Evolutionary conservation across 768 basidiomycete species (phyloP), one percentile per base, ranked within the genome.

Genomic region (Auricularia auricula-judae): DNA sequence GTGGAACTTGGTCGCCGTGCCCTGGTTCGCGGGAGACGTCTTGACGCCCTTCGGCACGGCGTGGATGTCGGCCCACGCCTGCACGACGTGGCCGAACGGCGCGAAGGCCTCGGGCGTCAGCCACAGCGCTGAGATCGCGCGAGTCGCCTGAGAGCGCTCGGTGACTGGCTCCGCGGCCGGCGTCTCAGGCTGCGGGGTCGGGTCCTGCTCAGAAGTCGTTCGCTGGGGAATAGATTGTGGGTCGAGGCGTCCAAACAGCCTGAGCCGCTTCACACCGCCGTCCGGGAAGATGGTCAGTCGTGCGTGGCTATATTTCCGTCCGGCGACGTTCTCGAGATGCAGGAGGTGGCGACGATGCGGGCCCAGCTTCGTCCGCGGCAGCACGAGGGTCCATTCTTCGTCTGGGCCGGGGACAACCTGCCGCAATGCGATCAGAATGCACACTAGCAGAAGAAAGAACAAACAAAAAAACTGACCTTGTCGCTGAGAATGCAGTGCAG

Each of bases 191-290:
- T 8, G 16, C 1, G 8, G 23, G 8, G 18, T 18, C 23, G 7
- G 53, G 8, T 18, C 54, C 54, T 21, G 54, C 54, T 29, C 29
- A 29, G 29, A 29, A 29, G 29, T 29, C 29, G 29, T 29, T 29
- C 29, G 29, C 29, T 29, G 29, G 3, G 29, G 29, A 29, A 29
- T 2, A 29, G 29, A 29, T 29, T 29, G 70, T 72, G 54, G 79
- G 80, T 60, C 84, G 11, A 59, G 81, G 63, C 80, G 76, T 4
- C 97, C 93, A 68, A 85, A 78, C 61, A 97, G 74, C 65, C 97
- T 84, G n/a, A 99, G 79, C 29, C 97, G 84, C 76, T 98, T 98
- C 72, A 98, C 76, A 33, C 97, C 97, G 53, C 97, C 97, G 71
- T 99, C 96, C 1, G 97, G 97, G 72, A 89, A 84, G 69, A 97